Conservation (phyloP, 2,329 filamentous ascomycete genomes). For the Penicillium sp. region DNA sequence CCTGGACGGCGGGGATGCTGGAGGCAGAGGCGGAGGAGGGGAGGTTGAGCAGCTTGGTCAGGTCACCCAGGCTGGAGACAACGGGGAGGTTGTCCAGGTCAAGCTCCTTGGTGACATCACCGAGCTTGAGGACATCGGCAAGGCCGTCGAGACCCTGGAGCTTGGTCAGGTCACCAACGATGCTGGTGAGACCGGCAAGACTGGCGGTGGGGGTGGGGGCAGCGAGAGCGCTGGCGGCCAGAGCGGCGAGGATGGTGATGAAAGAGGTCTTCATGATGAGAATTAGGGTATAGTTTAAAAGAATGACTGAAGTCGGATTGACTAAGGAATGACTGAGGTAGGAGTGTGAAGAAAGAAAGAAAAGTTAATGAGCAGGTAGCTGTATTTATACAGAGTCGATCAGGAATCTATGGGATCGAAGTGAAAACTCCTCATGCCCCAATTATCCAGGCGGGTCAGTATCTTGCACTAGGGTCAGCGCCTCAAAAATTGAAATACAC, state of each 20-base stretch:
- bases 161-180: constrained; percentile 6
- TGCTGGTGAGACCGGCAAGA: constrained; percentile 3
- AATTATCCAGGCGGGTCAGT: constrained; percentile 11
- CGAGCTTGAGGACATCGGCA: constrained; percentile 19
- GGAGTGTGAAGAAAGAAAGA: constrained; percentile 3
- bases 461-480: not conserved
- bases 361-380: constrained; percentile 7
- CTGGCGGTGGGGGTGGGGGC: constrained; percentile 12
- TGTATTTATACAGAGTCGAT: constrained; percentile 15
- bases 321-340: constrained; percentile 15
- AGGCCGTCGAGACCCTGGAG: constrained; percentile 13
- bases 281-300: constrained; percentile 11
- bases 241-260: constrained; percentile 41
- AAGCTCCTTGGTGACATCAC: constrained; percentile 20
- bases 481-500: constrained; percentile 6
- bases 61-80: constrained; percentile 19
- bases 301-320: constrained; percentile 20
- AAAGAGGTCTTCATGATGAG: constrained; percentile 18
- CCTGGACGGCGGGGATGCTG: constrained; percentile 13
- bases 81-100: constrained; percentile 16
- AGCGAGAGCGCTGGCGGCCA: constrained; percentile 23
- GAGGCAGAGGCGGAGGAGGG: constrained; percentile 12
- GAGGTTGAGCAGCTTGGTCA: constrained; percentile 18
- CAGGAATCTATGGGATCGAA: not conserved
- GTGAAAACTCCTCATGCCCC: not conserved